Conservation (phyloP, 805 yeast species). For the Candida sanyiensis region DNA sequence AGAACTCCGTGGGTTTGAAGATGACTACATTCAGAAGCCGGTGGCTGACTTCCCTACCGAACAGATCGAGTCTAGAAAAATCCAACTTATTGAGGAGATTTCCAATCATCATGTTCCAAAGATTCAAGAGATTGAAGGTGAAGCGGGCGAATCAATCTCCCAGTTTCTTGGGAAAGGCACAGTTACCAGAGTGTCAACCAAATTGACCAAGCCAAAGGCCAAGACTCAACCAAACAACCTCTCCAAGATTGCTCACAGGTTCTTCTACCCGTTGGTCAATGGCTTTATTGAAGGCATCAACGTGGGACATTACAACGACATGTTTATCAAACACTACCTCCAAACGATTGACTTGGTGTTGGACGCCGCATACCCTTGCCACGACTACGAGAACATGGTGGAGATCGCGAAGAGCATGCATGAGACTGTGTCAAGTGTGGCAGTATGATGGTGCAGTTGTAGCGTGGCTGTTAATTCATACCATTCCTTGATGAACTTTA, state of each 20-base stretch:
- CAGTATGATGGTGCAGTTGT: too few relatives aligned
- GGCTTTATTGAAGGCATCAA: conserved; percentile 52
- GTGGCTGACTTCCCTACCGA: conserved; percentile 30
- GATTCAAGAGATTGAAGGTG: conserved; percentile 6
- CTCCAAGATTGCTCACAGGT: conserved; percentile 34
- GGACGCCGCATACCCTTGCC: conserved; percentile 43
- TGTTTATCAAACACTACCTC: conserved; percentile 47
- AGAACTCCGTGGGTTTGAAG: conserved; percentile 60
- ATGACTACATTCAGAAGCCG: conserved; percentile 40
- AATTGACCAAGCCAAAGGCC: conserved; percentile 21
- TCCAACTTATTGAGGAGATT: conserved; percentile 13
- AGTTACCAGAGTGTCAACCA: conserved; percentile 31
- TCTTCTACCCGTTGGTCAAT: conserved; percentile 48
- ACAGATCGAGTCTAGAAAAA: conserved; percentile 23
- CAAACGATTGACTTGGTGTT: conserved; percentile 41
- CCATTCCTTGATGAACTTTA: too few relatives aligned
- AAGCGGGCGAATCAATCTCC: not conserved
- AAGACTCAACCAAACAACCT: conserved; percentile 26
- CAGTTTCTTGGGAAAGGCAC: conserved; percentile 12
- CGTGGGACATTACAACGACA: conserved; percentile 46
- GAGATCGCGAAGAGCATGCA: conserved; percentile 25
- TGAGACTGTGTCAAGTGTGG: conserved; percentile 10
- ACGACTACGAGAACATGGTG: conserved; percentile 33
- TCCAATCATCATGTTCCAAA: not conserved
- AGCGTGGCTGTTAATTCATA: too few relatives aligned